Evolutionary conservation across 2,329 filamentous ascomycete genomes (phyloP).

Genomic region (Pyrenophora seminiperda): DNA sequence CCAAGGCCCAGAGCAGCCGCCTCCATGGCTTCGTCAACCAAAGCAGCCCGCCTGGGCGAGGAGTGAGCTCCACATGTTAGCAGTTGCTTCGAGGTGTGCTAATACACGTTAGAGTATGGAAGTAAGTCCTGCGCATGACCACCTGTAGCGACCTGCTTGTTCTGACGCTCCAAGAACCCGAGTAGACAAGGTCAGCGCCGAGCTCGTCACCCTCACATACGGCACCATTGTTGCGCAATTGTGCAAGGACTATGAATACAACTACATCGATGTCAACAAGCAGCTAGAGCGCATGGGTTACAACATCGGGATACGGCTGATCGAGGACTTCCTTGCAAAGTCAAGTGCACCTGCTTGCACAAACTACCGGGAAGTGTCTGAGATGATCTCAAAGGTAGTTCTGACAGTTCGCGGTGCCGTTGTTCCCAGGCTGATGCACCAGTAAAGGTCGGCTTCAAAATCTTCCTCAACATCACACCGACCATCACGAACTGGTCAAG

Average conservation of each 20-base stretch:
- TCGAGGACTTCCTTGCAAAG: constrained; percentile 97
- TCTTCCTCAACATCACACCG: constrained; percentile 96
- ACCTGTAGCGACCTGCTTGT: background rate
- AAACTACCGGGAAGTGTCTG: constrained; percentile 94
- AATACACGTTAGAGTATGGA: constrained; percentile 74
- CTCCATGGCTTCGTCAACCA: constrained; percentile 60
- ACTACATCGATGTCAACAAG: constrained; percentile 95
- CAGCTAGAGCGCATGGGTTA: constrained; percentile 99
- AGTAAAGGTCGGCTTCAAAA: constrained; percentile 90
- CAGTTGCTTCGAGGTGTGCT: constrained; percentile 37
- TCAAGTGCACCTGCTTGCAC: constrained; percentile 86
- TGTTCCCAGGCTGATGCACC: constrained; percentile 11
- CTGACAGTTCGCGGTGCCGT: background rate
- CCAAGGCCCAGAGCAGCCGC: constrained; percentile 9
- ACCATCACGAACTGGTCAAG: constrained; percentile 93
- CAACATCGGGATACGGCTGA: constrained; percentile 93
- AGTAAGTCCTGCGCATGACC: constrained; percentile 64
- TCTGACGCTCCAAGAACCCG: constrained; percentile 69
- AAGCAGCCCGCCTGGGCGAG: constrained; percentile 73
- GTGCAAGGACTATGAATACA: constrained; percentile 92
- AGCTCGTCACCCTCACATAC: constrained; percentile 96
- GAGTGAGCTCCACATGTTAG: constrained; percentile 62
- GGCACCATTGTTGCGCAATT: constrained; percentile 96
- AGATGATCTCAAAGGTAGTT: constrained; percentile 87
- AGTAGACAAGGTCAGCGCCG: constrained; percentile 97